Evolutionary conservation across 2,329 filamentous ascomycete genomes (phyloP), one percentile per base, ranked within the genome.

Genomic region (Clonostachys chloroleuca): DNA sequence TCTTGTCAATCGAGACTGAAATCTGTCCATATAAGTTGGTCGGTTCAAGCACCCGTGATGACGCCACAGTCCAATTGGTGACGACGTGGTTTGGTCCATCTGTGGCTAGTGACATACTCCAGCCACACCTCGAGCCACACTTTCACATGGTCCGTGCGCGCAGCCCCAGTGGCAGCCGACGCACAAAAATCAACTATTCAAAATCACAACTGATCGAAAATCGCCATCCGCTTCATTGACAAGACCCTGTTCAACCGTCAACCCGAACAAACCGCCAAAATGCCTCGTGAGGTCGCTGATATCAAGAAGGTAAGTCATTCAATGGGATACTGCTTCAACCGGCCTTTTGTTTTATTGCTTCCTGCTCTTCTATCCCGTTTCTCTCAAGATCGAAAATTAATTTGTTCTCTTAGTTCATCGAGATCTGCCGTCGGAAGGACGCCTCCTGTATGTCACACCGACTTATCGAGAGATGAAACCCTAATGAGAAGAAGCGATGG

Each of bases 391-490:
- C 14, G 14, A 20, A 16, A 56, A 44, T 43, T 34, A 40, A 48
- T 40, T 44, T 20, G 13, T 43, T 34, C 42, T 43, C 40, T 14
- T 43, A 96, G 84, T 99, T 99, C 89, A 95, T 99, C 76, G 94
- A 97, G 87, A 96, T 99, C 84, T 96, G 89, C 86, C 88, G 92
- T 78, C 89, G 94, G 75, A 95, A 96, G 83, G 95, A 99, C 86
- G 94, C 94, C 73, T 95, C 89, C 72, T 96, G 94, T 99, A 89
- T 68, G 91, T 92, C 59, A 58, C 51, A 40, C n/a, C 34, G 44
- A 34, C n/a, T 36, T 40, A 24, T 10, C 18, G 16, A 33, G 20
- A 43, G 16, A 43, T 16, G 20, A 43, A 39, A n/a, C 6, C 17
- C 36, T 39, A 5, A 12, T 9, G 24, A 10, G 36, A 39, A 30